phyloP scores from a whole-genome alignment of 805 yeast genomes.

The Jamesozyma lodderae region DNA sequence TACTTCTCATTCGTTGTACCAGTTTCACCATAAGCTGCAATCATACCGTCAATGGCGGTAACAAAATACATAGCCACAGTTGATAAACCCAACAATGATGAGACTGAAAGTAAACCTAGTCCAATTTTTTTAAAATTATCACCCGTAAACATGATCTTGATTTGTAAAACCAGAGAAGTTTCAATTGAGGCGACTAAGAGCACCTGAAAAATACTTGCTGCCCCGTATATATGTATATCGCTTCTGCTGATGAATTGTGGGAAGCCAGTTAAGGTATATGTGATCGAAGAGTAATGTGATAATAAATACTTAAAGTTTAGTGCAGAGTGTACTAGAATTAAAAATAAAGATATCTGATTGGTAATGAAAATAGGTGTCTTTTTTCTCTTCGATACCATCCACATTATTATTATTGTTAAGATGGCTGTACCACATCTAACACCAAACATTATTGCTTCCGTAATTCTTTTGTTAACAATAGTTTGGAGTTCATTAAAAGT shows the following conservation, averaged over 20 bases:
- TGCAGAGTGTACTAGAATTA: slow-evolving; percentile 51
- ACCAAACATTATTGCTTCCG: slow-evolving; percentile 43
- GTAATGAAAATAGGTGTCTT: slow-evolving; percentile 65
- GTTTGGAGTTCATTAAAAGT: slow-evolving; percentile 37
- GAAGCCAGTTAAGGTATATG: slow-evolving; percentile 41
- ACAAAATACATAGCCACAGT: slow-evolving; percentile 53
- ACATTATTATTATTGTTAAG: slow-evolving; percentile 38
- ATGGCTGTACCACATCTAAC: slow-evolving; percentile 49
- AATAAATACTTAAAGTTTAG: slow-evolving; percentile 47
- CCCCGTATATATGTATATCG: slow-evolving; percentile 45
- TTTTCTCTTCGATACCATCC: slow-evolving; percentile 43
- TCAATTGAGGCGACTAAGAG: slow-evolving; percentile 55
- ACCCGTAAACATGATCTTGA: slow-evolving; percentile 57
- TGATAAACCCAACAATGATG: slow-evolving; percentile 41
- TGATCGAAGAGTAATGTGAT: slow-evolving; percentile 43
- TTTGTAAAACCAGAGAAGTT: slow-evolving; percentile 60
- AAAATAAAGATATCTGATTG: slow-evolving; percentile 51
- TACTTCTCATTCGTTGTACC: slow-evolving; percentile 31
- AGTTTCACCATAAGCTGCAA: slow-evolving; percentile 25
- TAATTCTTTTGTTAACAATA: slow-evolving; percentile 28
- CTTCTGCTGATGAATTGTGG: slow-evolving; percentile 31
- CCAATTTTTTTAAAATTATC: slow-evolving; percentile 41
- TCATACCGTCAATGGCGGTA: slow-evolving; percentile 39
- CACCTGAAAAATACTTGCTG: slow-evolving; percentile 51
- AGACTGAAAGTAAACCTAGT: slow-evolving; percentile 30